Base-by-base conservation (phyloP, 208 protist species). In the Crithidia bombi region DNA sequence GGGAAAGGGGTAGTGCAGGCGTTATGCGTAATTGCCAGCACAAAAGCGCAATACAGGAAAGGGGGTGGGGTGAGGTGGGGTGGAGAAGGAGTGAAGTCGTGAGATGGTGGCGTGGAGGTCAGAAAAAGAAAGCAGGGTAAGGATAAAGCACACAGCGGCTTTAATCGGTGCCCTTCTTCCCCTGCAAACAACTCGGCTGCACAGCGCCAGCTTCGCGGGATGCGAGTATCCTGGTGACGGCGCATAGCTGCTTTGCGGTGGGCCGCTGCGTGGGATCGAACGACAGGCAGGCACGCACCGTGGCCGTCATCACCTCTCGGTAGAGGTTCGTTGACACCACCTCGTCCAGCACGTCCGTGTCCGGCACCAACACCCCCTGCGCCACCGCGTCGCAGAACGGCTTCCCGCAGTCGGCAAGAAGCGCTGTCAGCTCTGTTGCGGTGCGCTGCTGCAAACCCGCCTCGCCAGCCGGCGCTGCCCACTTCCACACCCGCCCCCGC, bases 401-500 rank as follows among this genome's bases (percentile, higher is more conserved):
- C 25, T 52, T 17, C 3, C 30, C 65, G 0, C 26, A 33, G 2
- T 28, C 23, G 1, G 5, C 6, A 17, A 70, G 39, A 19, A 68
- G 49, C 2, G 3, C 25, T 9, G 11, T 2, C 63, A 68, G 32
- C 47, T 56, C 63, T 1, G 5, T 15, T 33, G 5, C 23, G 19
- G 21, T 33, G 25, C 3, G 21, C 25, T 25, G 23, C 47, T 19
- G 23, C 15, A 32, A 25, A 19, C 47, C 47, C 7, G 51, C 51
- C 38, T 28, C 32, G 30, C 3, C 59, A 21, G 32, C n/a, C 21
- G 19, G 26, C 46, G 65, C 30, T 23, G 64, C 58, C 78, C 78
- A 86, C 52, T 56, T 65, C 75, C 78, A 83, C 58, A 67, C 65
- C 41, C 46, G 56, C 17, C 35, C 33, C 38, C 59, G 41, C n/a